Evolutionary conservation across 2,329 filamentous ascomycete species (phyloP), one percentile per base, ranked within the genome.

Genomic region (Neocatenulostroma microsporum): DNA sequence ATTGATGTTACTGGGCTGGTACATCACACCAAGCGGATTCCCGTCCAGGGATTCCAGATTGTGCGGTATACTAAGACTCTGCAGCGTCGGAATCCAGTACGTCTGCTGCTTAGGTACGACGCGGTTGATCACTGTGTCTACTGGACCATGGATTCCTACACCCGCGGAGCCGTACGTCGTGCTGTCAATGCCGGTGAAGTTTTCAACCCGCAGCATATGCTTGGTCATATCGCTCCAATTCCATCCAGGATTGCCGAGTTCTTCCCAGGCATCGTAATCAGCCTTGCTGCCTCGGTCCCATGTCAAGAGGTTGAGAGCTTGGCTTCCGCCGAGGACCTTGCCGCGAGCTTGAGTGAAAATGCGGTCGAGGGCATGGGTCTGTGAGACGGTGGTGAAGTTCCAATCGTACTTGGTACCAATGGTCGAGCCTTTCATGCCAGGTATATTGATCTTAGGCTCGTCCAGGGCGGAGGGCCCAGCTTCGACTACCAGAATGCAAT

Each of bases 381-480:
- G 37, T 21, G 39, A 30, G n/a, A 39, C 38, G 0, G 68, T 66
- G 1, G 66, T 68, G 34, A 69, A 63, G 49, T 68, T 68, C 61
- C 62, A 66, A 40, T 66, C 49, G 24, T 47, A 48, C 11, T 33
- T 27, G 10, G 41, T 44, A 8, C 49, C 48, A 3, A 53, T 35
- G 2, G 39, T 41, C 9, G 36, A 43, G 8, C 49, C 49, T 25
- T 51, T 49, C 19, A 42, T 33, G 15, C 48, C 48, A 15, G 48
- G 49, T 14, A 53, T 37, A 17, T 49, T 46, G 33, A 53, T 50
- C 3, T 36, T 33, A 10, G 29, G 30, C n/a, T 51, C 45, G 9
- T 44, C 29, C 3, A 34, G 42, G 12, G 39, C 41, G 8, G 39
- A 34, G 15, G 46, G 40, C 11, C 49, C 49, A 8, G 49, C 49